A percentile compares a stretch with the other conserved stretches of the same genome.
These are phyloP conservation scores for Cenchrus purpureus DNA, from an alignment of 176 grass and related monocot species.

Conservation along the genomic window DNA sequence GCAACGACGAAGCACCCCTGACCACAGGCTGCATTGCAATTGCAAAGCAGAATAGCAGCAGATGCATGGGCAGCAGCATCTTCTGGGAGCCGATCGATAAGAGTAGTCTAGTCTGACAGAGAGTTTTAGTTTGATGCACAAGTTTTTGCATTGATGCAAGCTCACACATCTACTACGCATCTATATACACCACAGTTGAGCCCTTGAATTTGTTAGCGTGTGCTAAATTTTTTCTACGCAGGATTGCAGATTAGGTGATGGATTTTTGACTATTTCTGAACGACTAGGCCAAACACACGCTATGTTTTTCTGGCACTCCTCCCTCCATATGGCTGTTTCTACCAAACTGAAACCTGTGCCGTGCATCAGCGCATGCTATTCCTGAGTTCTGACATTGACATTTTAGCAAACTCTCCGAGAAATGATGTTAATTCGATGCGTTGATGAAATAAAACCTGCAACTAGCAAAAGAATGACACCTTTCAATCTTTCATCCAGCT, in stretches of 20 bases:
- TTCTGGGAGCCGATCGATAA: no score
- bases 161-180: background rate
- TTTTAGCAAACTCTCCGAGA: background rate
- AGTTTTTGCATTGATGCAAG: background rate
- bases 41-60: background rate
- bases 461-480: background rate
- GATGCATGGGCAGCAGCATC: background rate
- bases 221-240: background rate
- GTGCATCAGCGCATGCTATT: background rate
- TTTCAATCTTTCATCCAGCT: background rate
- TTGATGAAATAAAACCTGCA: background rate
- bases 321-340: background rate
- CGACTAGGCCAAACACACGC: background rate
- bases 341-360: background rate
- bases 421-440: background rate
- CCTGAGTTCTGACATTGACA: background rate
- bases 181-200: background rate
- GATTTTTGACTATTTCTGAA: background rate
- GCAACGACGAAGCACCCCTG: background rate
- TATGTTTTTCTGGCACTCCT: no score
- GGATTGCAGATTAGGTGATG: background rate
- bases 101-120: background rate
- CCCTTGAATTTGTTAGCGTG: background rate
- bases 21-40: background rate
- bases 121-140: background rate